These are phyloP conservation scores for Mallotus nudiflorus DNA, from an alignment of 345 rosid species.

Conservation along the genomic window DNA sequence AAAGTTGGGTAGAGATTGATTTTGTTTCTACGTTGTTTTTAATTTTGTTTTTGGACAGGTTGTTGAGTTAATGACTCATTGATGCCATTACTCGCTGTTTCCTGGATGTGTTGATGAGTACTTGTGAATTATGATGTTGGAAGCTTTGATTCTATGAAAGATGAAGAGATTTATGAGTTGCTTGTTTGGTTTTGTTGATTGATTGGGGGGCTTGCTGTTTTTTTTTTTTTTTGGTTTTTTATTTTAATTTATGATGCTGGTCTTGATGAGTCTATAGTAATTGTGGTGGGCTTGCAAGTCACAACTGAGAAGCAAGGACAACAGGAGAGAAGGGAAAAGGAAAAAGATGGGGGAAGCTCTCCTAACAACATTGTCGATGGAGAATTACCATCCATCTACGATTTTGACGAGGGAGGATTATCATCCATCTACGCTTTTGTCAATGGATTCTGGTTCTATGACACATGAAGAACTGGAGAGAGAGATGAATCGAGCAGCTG, in stretches of 20 bases:
- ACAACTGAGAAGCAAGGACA: background rate
- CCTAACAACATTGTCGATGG: slow-evolving; percentile 52
- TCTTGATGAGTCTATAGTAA: slow-evolving; percentile 11
- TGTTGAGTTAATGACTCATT: slow-evolving; percentile 25
- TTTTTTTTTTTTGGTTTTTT: background rate
- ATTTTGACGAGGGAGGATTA: too few relatives aligned
- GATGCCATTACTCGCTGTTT: slow-evolving; percentile 16
- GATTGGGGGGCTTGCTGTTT: slow-evolving; percentile 29
- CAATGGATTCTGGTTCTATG: slow-evolving; percentile 93
- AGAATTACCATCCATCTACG: too few relatives aligned
- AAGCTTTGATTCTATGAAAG: slow-evolving; percentile 26
- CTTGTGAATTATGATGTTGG: slow-evolving; percentile 23
- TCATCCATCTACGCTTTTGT: slow-evolving; percentile 89
- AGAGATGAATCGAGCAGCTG: slow-evolving; percentile 78
- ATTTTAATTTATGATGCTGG: slow-evolving; percentile 10
- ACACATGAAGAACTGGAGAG: slow-evolving; percentile 88
- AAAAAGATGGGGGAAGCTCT: slow-evolving; percentile 58
- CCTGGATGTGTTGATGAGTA: slow-evolving; percentile 24
- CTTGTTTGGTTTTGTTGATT: slow-evolving; percentile 64
- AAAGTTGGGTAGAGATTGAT: background rate
- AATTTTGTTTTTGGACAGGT: slow-evolving; percentile 26
- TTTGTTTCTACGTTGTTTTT: background rate
- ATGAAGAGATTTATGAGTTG: slow-evolving; percentile 59
- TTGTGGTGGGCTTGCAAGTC: slow-evolving; percentile 13
- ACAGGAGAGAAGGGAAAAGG: slow-evolving; percentile 25